These are phyloP conservation scores for Akanthomyces dipterigenus DNA, from an alignment of 2,329 filamentous ascomycete species.

Conservation along the genomic window DNA sequence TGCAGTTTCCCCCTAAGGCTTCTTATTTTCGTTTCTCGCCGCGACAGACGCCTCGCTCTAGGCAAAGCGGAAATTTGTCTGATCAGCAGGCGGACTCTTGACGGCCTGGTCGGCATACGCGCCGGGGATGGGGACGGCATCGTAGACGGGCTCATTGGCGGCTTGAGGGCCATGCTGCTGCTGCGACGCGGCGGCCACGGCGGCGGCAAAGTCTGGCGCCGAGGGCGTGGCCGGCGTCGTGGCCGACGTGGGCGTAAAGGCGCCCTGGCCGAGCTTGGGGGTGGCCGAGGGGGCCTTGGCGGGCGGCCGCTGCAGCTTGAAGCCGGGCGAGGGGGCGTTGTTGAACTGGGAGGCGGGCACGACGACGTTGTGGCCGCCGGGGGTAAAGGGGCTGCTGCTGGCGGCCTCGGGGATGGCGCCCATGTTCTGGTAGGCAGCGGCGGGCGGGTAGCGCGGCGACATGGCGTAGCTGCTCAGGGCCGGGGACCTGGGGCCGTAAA, in stretches of 20 bases:
- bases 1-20: conserved; percentile 2
- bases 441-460: conserved; percentile 55
- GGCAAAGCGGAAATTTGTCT: conserved; percentile 35
- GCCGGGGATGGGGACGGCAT: conserved; percentile 79
- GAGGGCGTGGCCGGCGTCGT: conserved; percentile 27
- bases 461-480: conserved; percentile 42
- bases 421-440: conserved; percentile 46
- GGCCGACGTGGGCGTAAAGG: conserved; percentile 51
- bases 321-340: conserved; percentile 42
- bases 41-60: conserved; percentile 12
- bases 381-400: conserved; percentile 45
- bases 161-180: conserved; percentile 63
- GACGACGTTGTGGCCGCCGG: conserved; percentile 49
- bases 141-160: conserved; percentile 78
- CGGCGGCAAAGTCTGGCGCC: conserved; percentile 17
- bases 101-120: conserved; percentile 60
- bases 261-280: conserved; percentile 57
- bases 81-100: conserved; percentile 42
- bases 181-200: conserved; percentile 33
- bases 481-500: conserved; percentile 40
- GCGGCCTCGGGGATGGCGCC: conserved; percentile 34
- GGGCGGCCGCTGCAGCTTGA: conserved; percentile 82
- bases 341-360: conserved; percentile 55
- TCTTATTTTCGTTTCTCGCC: background rate
- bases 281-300: conserved; percentile 71